These are phyloP conservation scores for Antarctomyces pellizariae DNA, from an alignment of 495 filamentous ascomycete genomes.

Conservation along the genomic window DNA sequence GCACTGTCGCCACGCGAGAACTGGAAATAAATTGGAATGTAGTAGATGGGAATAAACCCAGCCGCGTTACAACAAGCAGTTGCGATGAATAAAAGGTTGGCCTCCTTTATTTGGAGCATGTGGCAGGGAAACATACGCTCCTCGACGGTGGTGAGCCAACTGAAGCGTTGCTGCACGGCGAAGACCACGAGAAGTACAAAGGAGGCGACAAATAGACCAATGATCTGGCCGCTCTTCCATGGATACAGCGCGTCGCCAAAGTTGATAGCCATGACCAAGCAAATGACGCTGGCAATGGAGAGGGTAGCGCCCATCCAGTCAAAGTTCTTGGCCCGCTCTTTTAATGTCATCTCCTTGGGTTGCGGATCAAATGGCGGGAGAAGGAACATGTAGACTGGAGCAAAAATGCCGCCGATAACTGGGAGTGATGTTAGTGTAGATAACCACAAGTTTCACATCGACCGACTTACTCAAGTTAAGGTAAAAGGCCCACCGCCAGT, in stretches of 20 bases:
- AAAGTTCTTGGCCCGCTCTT: slow-evolving; percentile 1
- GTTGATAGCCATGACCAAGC: slow-evolving; percentile 19
- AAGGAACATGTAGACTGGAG: slow-evolving; percentile 6
- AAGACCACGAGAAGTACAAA: slow-evolving; percentile 23
- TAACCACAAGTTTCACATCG: background rate
- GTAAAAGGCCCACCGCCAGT: slow-evolving; percentile 21
- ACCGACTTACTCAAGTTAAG: background rate
- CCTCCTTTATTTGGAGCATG: slow-evolving; percentile 15
- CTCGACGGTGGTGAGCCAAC: slow-evolving; percentile 20
- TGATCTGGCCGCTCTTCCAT: slow-evolving; percentile 22
- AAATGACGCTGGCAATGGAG: slow-evolving; percentile 14
- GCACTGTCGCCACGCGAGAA: slow-evolving; percentile 18
- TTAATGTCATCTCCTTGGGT: background rate
- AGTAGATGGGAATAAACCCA: slow-evolving; percentile 23
- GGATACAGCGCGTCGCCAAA: slow-evolving; percentile 25
- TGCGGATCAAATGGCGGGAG: slow-evolving; percentile 3
- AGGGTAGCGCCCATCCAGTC: slow-evolving; percentile 14
- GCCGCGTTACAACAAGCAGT: slow-evolving; percentile 14
- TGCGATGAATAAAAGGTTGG: slow-evolving; percentile 18
- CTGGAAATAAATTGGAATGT: slow-evolving; percentile 26
- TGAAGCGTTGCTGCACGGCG: slow-evolving; percentile 21
- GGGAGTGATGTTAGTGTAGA: slow-evolving; percentile 7
- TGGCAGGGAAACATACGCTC: slow-evolving; percentile 23
- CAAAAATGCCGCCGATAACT: slow-evolving; percentile 1
- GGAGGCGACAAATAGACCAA: slow-evolving; percentile 21